Percentiles rank a stretch among this genome's conserved stretches.
phyloP scores from a whole-genome alignment of 768 basidiomycete species.

The Lyophyllum shimeji region DNA sequence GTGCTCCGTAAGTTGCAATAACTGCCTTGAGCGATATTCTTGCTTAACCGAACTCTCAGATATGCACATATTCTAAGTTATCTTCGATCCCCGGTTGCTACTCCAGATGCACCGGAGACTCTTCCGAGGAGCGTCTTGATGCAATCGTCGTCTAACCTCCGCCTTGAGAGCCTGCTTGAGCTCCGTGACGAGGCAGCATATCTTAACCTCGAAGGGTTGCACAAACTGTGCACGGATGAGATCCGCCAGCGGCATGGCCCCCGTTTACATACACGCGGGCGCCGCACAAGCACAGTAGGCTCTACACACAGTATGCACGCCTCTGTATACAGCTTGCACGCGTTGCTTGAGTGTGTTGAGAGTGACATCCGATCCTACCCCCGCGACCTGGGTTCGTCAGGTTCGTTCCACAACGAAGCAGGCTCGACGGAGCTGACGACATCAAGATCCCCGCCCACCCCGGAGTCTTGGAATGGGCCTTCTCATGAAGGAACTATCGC shows the following conservation, averaged over 20 bases:
- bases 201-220: conserved; percentile 66
- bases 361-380: conserved; percentile 24
- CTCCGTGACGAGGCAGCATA: conserved; percentile 79
- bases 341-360: conserved; percentile 56
- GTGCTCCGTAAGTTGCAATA: conserved; percentile 64
- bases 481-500: conserved; percentile 27
- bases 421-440: conserved; percentile 15
- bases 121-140: conserved; percentile 65
- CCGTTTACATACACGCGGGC: conserved; percentile 42
- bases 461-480: conserved; percentile 42
- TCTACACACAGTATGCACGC: conserved; percentile 48
- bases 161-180: conserved; percentile 68
- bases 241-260: conserved; percentile 50
- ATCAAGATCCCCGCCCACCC: conserved; percentile 38
- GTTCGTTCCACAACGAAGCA: conserved; percentile 19
- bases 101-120: conserved; percentile 44
- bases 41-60: conserved; percentile 31
- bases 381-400: conserved; percentile 18
- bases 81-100: conserved; percentile 56
- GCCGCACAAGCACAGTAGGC: conserved; percentile 30
- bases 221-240: conserved; percentile 67
- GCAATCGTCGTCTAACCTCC: conserved; percentile 39
- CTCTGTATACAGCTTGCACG: conserved; percentile 61
- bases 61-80: conserved; percentile 73
- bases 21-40: background rate